Evolutionary conservation across 352 stramenopile species (phyloP).

Genomic region (Elongisporangium prolatum): DNA sequence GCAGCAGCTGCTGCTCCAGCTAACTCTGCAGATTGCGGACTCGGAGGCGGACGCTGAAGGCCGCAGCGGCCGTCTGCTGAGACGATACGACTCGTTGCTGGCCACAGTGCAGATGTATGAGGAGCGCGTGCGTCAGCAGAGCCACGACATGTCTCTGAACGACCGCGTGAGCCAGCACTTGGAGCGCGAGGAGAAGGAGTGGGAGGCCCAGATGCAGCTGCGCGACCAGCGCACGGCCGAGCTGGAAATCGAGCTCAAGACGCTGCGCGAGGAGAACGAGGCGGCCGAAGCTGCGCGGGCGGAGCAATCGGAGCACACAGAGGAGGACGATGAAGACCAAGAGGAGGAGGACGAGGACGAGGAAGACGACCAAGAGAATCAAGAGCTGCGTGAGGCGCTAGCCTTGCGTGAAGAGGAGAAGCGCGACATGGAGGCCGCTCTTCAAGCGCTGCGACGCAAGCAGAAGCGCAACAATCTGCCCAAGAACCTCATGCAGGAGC

Average conservation of each 20-base stretch:
- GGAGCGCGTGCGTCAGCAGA: conserved; percentile 23
- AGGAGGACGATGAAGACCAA: conserved; percentile 14
- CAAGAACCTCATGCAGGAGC: conserved; percentile 7
- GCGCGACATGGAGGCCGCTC: conserved; percentile 51
- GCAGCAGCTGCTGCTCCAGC: conserved; percentile 19
- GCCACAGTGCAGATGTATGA: conserved; percentile 30
- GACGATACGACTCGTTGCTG: conserved; percentile 34
- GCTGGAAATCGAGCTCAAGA: conserved; percentile 46
- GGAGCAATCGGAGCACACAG: conserved; percentile 7
- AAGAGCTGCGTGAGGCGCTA: conserved; percentile 36
- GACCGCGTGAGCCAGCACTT: conserved; percentile 54
- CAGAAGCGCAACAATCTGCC: conserved; percentile 12
- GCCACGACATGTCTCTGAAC: conserved; percentile 39
- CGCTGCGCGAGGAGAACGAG: conserved; percentile 28
- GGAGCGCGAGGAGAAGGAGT: conserved; percentile 46
- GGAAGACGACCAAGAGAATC: conserved; percentile 9
- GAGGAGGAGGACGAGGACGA: conserved; percentile 13
- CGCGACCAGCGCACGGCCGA: conserved; percentile 38
- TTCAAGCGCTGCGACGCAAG: conserved; percentile 46
- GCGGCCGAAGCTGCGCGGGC: conserved; percentile 4
- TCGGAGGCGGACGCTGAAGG: conserved; percentile 15
- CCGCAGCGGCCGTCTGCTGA: conserved; percentile 23
- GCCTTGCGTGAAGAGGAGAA: conserved; percentile 53
- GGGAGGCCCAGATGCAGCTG: conserved; percentile 55
- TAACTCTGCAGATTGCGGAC: conserved; percentile 16